Evolutionary conservation across 2,329 filamentous ascomycete genomes (phyloP).

Genomic region (Hypoxylon sp.): DNA sequence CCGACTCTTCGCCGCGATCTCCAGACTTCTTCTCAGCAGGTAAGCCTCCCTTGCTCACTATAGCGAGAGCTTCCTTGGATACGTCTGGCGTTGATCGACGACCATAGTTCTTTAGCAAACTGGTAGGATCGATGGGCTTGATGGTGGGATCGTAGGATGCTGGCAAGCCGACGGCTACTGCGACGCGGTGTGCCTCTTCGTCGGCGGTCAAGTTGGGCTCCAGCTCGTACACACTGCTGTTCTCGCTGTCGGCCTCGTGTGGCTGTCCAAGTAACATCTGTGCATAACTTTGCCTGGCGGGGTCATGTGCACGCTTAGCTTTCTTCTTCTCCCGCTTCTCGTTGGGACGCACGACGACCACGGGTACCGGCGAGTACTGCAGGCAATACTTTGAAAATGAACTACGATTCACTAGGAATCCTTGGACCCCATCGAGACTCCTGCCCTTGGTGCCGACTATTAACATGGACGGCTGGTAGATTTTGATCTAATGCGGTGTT

Average conservation of each 20-base stretch:
- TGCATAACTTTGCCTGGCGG: slow-evolving; percentile 77
- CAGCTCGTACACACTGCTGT: slow-evolving; percentile 62
- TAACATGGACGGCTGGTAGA: slow-evolving; percentile 90
- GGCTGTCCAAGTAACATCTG: slow-evolving; percentile 73
- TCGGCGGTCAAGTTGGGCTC: slow-evolving; percentile 64
- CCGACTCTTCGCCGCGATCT: slow-evolving; percentile 48
- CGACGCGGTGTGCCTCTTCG: slow-evolving; percentile 71
- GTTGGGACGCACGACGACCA: slow-evolving; percentile 88
- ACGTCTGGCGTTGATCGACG: slow-evolving; percentile 33
- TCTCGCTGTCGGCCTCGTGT: slow-evolving; percentile 66
- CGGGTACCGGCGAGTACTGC: slow-evolving; percentile 91
- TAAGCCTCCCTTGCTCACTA: slow-evolving; percentile 48
- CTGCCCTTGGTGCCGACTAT: slow-evolving; percentile 89
- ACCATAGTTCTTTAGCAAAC: slow-evolving; percentile 36
- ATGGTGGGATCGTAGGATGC: slow-evolving; percentile 71
- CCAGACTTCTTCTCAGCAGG: slow-evolving; percentile 52
- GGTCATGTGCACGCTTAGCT: slow-evolving; percentile 81
- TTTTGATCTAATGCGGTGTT: slow-evolving; percentile 71
- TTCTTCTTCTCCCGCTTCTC: slow-evolving; percentile 92
- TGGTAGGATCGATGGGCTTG: slow-evolving; percentile 59
- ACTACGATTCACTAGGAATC: slow-evolving; percentile 77
- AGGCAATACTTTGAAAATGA: slow-evolving; percentile 95
- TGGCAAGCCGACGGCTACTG: slow-evolving; percentile 68
- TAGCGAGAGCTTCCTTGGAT: slow-evolving; percentile 38
- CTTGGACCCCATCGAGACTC: slow-evolving; percentile 85